Base-by-base conservation (phyloP, 768 basidiomycete genomes). In the Daedaleopsis nitida region DNA sequence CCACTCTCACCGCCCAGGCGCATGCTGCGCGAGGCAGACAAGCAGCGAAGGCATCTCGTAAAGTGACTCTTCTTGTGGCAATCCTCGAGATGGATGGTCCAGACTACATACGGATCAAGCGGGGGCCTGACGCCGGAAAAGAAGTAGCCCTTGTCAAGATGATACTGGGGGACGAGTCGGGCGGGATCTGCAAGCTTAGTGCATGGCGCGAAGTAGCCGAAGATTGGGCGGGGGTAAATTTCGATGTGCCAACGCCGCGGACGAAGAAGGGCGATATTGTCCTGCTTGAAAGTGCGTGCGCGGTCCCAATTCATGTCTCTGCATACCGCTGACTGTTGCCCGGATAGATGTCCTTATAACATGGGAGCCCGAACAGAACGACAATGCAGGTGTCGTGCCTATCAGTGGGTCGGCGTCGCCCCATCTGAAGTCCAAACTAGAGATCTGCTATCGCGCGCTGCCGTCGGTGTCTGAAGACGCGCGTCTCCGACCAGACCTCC, bases 171-270 rank as follows among this genome's bases (percentile, higher is more conserved):
- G 89, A 92, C 66, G 89, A 91, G 55, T 82, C 82, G 32, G 87
- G 87, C 1, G 79, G 74, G 1, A 80, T 92, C 8, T 84, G 84
- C 67, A 91, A 87, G 73, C 71, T 93, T 17, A 88, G 88, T 5
- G 91, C 87, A 13, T 94, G 92, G 92, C 77, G 91, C 57, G 87
- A 92, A 49, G 75, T 82, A 5, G 92, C 92, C 12, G 87, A 92
- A 47, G 72, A 73, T 0, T 92, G 91, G 91, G 88, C 87, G 32
- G 80, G 78, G 1, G 76, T 77, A 11, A 72, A 77, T 8, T 72
- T 72, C 3, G 70, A 76, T 12, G 80, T 37, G 6, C 14, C 57
- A 16, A 19, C 55, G n/a, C 61, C 66, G 19, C 13, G 74, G 17
- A 72, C 84, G 2, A 89, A 86, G 68, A 78, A 88, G 51, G 92